Conservation (phyloP, 768 basidiomycete genomes). For the Gloeopeniophorella convolvens region DNA sequence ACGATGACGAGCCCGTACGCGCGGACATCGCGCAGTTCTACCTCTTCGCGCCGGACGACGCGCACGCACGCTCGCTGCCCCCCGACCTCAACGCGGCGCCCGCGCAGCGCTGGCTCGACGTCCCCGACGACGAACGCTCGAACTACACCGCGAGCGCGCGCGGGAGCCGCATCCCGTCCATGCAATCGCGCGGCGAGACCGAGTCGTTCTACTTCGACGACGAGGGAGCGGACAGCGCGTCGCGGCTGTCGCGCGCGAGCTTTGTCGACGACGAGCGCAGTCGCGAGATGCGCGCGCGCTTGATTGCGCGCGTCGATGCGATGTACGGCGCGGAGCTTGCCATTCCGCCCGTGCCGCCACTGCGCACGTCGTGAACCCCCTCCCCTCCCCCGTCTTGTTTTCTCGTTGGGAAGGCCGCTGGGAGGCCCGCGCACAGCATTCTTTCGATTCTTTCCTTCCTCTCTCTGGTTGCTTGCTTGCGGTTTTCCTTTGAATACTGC, state of each 20-base stretch:
- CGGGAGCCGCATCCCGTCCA: no score
- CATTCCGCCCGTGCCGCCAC: constrained; percentile 11
- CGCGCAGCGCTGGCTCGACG: constrained; percentile 1
- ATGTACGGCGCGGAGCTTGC: constrained; percentile 6
- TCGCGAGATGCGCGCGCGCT: constrained; percentile 6
- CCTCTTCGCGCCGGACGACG: not conserved
- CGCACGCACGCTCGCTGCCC: no score
- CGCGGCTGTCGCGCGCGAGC: constrained; percentile 2
- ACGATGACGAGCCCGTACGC: not conserved
- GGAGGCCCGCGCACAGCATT: no score
- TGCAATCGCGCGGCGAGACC: no score
- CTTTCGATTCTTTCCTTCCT: no score
- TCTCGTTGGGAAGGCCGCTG: no score
- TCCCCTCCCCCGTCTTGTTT: no score
- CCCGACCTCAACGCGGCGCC: not conserved
- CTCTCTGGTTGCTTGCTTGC: no score
- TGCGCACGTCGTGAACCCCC: constrained; percentile 4
- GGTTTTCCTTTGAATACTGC: no score
- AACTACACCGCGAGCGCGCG: not conserved
- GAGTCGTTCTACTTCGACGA: constrained; percentile 4
- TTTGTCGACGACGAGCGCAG: constrained; percentile 13
- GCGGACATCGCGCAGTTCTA: constrained; percentile 19
- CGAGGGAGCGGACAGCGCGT: not conserved
- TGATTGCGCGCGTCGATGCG: constrained; percentile 7
- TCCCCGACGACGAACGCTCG: constrained; percentile 15